These are phyloP conservation scores for Annulohypoxylon maeteangense DNA, from an alignment of 495 filamentous ascomycete genomes.

Conservation along the genomic window DNA sequence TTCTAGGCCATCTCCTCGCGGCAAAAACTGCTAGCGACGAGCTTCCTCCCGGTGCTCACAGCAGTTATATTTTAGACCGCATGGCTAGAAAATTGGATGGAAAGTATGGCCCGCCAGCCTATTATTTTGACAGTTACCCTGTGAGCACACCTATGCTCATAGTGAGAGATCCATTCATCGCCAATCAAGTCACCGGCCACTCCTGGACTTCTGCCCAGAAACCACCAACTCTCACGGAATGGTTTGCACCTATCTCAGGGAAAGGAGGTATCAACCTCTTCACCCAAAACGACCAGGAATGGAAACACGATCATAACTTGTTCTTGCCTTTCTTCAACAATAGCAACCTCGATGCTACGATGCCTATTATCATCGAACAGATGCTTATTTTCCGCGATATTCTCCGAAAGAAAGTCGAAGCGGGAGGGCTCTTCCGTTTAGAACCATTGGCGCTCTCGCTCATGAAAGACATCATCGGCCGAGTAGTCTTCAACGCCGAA, in stretches of 20 bases:
- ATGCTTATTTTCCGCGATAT: constrained; percentile 46
- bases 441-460: constrained; percentile 74
- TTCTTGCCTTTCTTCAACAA: constrained; percentile 56
- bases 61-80: constrained; percentile 35
- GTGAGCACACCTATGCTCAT: constrained; percentile 38
- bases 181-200: constrained; percentile 43
- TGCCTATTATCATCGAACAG: constrained; percentile 53
- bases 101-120: constrained; percentile 25
- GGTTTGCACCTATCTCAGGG: constrained; percentile 46
- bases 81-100: constrained; percentile 34
- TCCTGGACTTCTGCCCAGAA: constrained; percentile 39
- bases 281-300: constrained; percentile 49
- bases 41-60: constrained; percentile 37
- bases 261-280: constrained; percentile 45
- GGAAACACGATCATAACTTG: constrained; percentile 52
- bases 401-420: constrained; percentile 43
- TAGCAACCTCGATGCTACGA: constrained; percentile 49
- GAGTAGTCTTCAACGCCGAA: constrained; percentile 47
- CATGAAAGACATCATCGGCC: constrained; percentile 72
- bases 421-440: constrained; percentile 56
- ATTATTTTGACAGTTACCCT: constrained; percentile 46
- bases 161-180: constrained; percentile 41
- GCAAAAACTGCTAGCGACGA: constrained; percentile 43
- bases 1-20: constrained; percentile 45
- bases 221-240: constrained; percentile 30